Conservation (phyloP, 352 stramenopile genomes). For the Plasmopara viticola region DNA sequence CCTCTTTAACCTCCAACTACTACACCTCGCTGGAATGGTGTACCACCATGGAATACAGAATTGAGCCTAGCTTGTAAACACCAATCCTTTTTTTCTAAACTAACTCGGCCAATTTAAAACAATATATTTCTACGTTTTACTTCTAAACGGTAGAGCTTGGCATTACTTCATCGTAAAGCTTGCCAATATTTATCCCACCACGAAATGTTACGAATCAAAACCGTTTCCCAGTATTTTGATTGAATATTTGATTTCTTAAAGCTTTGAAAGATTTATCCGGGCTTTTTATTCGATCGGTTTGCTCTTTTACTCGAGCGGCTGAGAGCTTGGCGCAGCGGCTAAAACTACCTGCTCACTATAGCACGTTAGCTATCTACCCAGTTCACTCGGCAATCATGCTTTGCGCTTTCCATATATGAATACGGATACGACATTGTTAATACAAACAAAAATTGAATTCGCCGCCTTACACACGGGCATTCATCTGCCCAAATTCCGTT, state of each 20-base stretch:
- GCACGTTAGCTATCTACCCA: neutral
- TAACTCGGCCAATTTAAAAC: slow-evolving; percentile 9
- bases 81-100: too few species aligned
- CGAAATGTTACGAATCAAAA: neutral
- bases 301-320: neutral
- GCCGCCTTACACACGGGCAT: neutral
- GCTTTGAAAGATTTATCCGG: neutral
- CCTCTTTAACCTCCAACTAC: neutral
- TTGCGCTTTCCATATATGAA: neutral
- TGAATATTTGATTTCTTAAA: neutral
- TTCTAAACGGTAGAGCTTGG: neutral
- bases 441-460: neutral
- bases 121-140: slow-evolving; percentile 1
- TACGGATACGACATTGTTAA: neutral
- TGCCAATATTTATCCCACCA: neutral
- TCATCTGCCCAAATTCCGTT: neutral
- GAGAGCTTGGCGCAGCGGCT: neutral
- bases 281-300: neutral
- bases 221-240: neutral
- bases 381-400: neutral
- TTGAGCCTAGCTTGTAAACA: too few species aligned
- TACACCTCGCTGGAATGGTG: neutral
- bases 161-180: neutral
- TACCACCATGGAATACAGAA: slow-evolving; percentile 6
- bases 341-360: neutral